Evolutionary conservation across 1,284 basidiomycete genomes (phyloP), one percentile per base, ranked within the genome.

Genomic region (Gymnopus androsaceus): DNA sequence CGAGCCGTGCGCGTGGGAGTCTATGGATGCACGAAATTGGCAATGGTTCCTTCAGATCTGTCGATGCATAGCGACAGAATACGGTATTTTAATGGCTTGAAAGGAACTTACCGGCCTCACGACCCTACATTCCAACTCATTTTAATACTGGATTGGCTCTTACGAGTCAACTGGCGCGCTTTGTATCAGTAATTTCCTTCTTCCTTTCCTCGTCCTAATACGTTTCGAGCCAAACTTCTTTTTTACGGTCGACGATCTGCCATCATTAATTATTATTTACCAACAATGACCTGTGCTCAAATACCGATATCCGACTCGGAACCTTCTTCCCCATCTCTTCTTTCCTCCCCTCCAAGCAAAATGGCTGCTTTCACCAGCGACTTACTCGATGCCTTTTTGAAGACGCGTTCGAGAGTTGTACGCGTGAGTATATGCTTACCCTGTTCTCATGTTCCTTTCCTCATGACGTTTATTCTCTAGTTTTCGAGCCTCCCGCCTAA

Each of bases 331-430:
- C 50, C 47, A 52, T 41, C 51, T 41, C 36, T 33, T 30, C 36
- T 37, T 50, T 40, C 36, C 34, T 57, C 63, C 27, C 17, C n/a
- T n/a, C n/a, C n/a, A n/a, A n/a, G 11, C 21, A 21, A 38, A 38
- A 48, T 49, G 44, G 15, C 63, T n/a, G n/a, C 59, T 34, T 65
- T 64, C 41, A 14, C n/a, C 56, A 59, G 44, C 31, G 52, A 47
- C 47, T 53, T 15, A 49, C 61, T 9, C 54, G 70, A 78, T 19
- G 67, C 75, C 11, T 84, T 84, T 59, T 62, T 79, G 21, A 64
- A 71, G 23, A 76, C 79, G 37, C 74, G 74, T 28, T 83, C 82
- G 53, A 75, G 82, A 54, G 79, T 77, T 25, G 72, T 83, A 28
- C 75, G 73, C 49, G 82, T 81, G 60, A 61, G 79, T 72, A 60